These are phyloP conservation scores for Kuraishia cidri DNA, from an alignment of 805 yeast species.

Conservation along the genomic window DNA sequence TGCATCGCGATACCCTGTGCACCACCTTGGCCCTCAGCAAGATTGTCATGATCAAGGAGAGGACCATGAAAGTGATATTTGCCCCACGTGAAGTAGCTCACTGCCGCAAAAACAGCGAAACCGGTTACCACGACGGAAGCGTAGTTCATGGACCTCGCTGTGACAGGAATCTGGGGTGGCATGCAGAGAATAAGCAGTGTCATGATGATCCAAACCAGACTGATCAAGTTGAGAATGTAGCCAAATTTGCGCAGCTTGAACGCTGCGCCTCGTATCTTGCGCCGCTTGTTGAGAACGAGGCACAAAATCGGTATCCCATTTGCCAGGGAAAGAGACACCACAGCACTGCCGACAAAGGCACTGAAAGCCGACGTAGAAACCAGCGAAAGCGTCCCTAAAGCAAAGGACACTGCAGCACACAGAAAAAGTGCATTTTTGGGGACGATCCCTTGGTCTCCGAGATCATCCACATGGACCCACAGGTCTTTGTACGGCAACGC, in stretches of 20 bases:
- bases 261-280: slow-evolving; percentile 57
- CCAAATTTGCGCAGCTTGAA: slow-evolving; percentile 58
- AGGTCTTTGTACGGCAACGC: slow-evolving; percentile 59
- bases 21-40: no score
- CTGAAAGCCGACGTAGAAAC: slow-evolving; percentile 69
- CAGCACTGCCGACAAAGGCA: slow-evolving; percentile 80
- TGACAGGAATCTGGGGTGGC: slow-evolving; percentile 57
- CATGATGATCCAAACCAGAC: slow-evolving; percentile 51
- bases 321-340: slow-evolving; percentile 64
- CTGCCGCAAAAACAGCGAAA: slow-evolving; percentile 37
- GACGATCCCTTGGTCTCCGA: slow-evolving; percentile 42
- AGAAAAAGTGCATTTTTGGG: slow-evolving; percentile 65
- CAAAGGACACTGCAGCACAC: slow-evolving; percentile 51
- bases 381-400: slow-evolving; percentile 57
- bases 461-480: slow-evolving; percentile 59
- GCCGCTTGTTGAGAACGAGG: slow-evolving; percentile 49
- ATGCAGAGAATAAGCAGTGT: slow-evolving; percentile 57
- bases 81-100: slow-evolving; percentile 55
- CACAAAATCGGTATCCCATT: slow-evolving; percentile 68
- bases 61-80: slow-evolving; percentile 57
- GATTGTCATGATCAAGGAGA: slow-evolving; percentile 30
- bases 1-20: no score
- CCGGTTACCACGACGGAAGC: slow-evolving; percentile 54
- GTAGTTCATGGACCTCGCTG: slow-evolving; percentile 43
- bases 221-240: slow-evolving; percentile 49